Evolutionary conservation across 2,329 filamentous ascomycete genomes (phyloP).

Genomic region (Neospermospora avenae): DNA sequence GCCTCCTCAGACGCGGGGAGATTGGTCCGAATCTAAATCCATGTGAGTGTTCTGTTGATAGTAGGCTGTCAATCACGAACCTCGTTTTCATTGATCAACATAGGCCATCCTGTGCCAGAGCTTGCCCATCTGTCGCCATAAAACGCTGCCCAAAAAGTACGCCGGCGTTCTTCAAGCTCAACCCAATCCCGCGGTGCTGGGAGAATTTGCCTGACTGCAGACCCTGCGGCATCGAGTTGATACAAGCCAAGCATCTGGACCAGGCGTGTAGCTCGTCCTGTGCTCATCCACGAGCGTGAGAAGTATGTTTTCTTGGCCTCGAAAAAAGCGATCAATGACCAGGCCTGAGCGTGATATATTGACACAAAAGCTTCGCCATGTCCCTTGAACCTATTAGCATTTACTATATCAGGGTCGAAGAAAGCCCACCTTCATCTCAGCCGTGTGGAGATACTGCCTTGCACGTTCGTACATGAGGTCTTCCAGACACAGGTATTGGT

Average conservation of each 20-base stretch:
- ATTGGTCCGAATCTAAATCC: slow-evolving; percentile 53
- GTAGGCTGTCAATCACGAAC: slow-evolving; percentile 31
- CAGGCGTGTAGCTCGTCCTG: slow-evolving; percentile 66
- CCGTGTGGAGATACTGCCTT: slow-evolving; percentile 76
- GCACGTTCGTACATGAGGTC: slow-evolving; percentile 79
- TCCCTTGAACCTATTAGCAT: slow-evolving; percentile 44
- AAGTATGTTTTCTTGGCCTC: slow-evolving; percentile 87
- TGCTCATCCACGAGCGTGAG: slow-evolving; percentile 79
- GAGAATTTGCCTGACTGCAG: slow-evolving; percentile 71
- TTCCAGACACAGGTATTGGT: slow-evolving; percentile 69
- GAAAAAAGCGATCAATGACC: slow-evolving; percentile 70
- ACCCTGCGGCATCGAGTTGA: slow-evolving; percentile 62
- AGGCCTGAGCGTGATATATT: slow-evolving; percentile 71
- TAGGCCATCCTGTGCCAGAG: slow-evolving; percentile 71
- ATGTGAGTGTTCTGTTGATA: slow-evolving; percentile 5
- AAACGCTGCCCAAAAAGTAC: slow-evolving; percentile 84
- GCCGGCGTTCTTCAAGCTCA: slow-evolving; percentile 75
- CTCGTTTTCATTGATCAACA: slow-evolving; percentile 72
- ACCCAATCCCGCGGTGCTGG: slow-evolving; percentile 74
- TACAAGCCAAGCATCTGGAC: slow-evolving; percentile 84
- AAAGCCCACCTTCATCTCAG: slow-evolving; percentile 69
- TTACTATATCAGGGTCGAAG: not conserved
- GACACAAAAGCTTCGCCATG: slow-evolving; percentile 77
- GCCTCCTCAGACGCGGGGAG: slow-evolving; percentile 78
- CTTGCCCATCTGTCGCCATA: slow-evolving; percentile 80